Conservation (phyloP, 192 early-diverging fungal species). For the Coemansia furcata region DNA sequence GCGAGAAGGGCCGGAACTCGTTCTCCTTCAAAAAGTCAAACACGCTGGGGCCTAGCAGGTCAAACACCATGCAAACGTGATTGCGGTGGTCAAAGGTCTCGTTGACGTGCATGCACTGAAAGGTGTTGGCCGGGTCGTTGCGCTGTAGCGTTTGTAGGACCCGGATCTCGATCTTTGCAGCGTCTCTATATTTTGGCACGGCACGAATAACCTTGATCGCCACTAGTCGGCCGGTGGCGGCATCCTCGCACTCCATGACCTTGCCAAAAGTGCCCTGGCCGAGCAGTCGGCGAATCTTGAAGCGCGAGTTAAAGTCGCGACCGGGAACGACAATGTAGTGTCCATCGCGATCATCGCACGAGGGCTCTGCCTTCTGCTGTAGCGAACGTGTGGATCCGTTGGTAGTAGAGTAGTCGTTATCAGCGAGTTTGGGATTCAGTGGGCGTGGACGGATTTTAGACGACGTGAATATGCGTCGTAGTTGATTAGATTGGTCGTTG, state of each 20-base stretch:
- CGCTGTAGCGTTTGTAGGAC: constrained; percentile 78
- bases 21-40: constrained; percentile 98
- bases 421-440: constrained; percentile 23
- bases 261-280: constrained; percentile 99
- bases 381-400: constrained; percentile 10
- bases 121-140: constrained; percentile 75
- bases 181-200: constrained; percentile 92
- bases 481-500: constrained; percentile 34
- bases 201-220: constrained; percentile 96
- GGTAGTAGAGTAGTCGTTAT: not conserved
- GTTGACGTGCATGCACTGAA: constrained; percentile 85
- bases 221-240: constrained; percentile 52
- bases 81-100: constrained; percentile 85
- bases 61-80: constrained; percentile 99
- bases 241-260: constrained; percentile 87
- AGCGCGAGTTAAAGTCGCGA: constrained; percentile 75
- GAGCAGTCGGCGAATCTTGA: constrained; percentile 78
- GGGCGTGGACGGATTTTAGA: constrained; percentile 34
- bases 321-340: constrained; percentile 80
- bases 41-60: constrained; percentile 78
- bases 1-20: constrained; percentile 83
- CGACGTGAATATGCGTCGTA: constrained; percentile 36
- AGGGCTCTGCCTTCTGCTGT: constrained; percentile 53
- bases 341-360: constrained; percentile 89
- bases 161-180: constrained; percentile 83